A percentile compares a stretch with the other conserved stretches of the same genome.
phyloP scores from a whole-genome alignment of 495 filamentous ascomycete genomes.

The Penicillium ochrochloron region DNA sequence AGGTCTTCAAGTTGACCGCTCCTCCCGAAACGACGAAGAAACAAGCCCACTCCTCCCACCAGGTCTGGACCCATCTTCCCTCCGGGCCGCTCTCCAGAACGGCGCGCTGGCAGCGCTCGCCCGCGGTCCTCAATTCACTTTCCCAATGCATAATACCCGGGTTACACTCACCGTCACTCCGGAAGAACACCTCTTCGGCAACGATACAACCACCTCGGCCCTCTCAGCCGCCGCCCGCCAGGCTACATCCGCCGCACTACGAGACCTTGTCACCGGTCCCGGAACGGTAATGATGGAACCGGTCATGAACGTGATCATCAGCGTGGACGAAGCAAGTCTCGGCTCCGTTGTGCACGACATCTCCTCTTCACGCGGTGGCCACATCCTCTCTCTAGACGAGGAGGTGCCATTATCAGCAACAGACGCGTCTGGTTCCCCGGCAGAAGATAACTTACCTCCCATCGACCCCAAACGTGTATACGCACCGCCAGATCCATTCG shows the following conservation, averaged over 20 bases:
- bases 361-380: slow-evolving; percentile 78
- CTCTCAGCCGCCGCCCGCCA: slow-evolving; percentile 76
- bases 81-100: slow-evolving; percentile 71
- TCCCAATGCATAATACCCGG: slow-evolving; percentile 72
- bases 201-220: slow-evolving; percentile 71
- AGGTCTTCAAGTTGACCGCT: slow-evolving; percentile 45
- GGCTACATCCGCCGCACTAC: slow-evolving; percentile 70
- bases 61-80: slow-evolving; percentile 56
- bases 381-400: slow-evolving; percentile 79
- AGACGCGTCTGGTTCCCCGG: slow-evolving; percentile 18
- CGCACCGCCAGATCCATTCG: slow-evolving; percentile 84
- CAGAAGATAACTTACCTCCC: slow-evolving; percentile 36
- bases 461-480: slow-evolving; percentile 78
- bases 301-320: slow-evolving; percentile 84
- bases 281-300: slow-evolving; percentile 82
- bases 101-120: slow-evolving; percentile 85
- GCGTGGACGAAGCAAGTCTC: slow-evolving; percentile 78
- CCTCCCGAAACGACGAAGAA: slow-evolving; percentile 43
- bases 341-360: slow-evolving; percentile 92
- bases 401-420: slow-evolving; percentile 47
- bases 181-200: slow-evolving; percentile 64
- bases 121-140: slow-evolving; percentile 76
- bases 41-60: slow-evolving; percentile 55
- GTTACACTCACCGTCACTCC: slow-evolving; percentile 72
- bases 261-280: slow-evolving; percentile 42